phyloP scores from a whole-genome alignment of 257 asterid genomes.

The Echites panduratus region DNA sequence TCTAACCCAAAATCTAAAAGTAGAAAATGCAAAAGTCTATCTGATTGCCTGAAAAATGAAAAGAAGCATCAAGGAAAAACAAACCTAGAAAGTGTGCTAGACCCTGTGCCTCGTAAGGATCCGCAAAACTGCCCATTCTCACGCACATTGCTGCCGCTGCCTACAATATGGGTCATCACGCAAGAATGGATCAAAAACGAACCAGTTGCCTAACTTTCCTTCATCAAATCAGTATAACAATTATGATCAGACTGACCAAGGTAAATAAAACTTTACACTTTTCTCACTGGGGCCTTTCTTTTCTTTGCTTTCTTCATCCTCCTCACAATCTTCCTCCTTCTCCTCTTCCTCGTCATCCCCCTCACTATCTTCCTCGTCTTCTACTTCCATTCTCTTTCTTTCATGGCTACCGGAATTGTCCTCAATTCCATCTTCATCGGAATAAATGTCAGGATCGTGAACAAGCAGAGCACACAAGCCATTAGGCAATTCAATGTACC shows the following conservation, averaged over 20 bases:
- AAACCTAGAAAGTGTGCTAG: constrained; percentile 95
- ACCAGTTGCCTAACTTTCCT: neutral
- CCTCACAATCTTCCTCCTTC: constrained; percentile 19
- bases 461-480: constrained; percentile 83
- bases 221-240: constrained; percentile 6
- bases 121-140: constrained; percentile 87
- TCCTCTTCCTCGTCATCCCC: constrained; percentile 25
- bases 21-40: neutral
- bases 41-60: neutral
- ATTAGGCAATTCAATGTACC: constrained; percentile 71
- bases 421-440: constrained; percentile 23
- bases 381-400: constrained; percentile 28
- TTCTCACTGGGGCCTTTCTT: constrained; percentile 54
- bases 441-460: constrained; percentile 92
- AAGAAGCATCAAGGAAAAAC: neutral
- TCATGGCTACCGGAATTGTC: constrained; percentile 15
- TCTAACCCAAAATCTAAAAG: neutral
- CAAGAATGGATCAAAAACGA: neutral
- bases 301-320: constrained; percentile 22
- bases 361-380: constrained; percentile 35
- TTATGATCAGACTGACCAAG: constrained; percentile 5
- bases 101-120: constrained; percentile 97
- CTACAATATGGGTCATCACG: constrained; percentile 34
- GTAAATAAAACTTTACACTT: constrained; percentile 38
- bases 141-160: constrained; percentile 99